These are phyloP conservation scores for Amanita brunnescens DNA, from an alignment of 768 basidiomycete species.

Conservation along the genomic window DNA sequence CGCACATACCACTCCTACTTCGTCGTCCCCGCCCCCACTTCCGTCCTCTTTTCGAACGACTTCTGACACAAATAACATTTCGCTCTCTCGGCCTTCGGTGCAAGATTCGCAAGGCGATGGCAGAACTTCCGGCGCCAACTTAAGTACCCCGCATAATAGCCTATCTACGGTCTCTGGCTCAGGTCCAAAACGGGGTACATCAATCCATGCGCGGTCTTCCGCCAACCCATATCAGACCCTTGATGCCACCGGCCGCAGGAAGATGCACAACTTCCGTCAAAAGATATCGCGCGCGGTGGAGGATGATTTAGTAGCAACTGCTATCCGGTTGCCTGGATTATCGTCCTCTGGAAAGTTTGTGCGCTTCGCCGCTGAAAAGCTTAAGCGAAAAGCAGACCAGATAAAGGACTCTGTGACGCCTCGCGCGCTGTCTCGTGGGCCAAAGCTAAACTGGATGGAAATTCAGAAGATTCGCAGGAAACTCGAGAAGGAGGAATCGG, in stretches of 20 bases:
- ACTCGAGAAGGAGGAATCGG: not conserved
- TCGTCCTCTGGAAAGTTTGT: not conserved
- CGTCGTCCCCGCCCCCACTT: not conserved
- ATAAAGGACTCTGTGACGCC: not conserved
- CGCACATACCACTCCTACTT: not conserved
- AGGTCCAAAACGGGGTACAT: not conserved
- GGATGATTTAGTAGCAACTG: not conserved
- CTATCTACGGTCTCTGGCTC: not conserved
- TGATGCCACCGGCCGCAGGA: not conserved
- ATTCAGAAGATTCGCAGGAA: not conserved
- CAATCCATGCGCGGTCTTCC: not conserved
- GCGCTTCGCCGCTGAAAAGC: not conserved
- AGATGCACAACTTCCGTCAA: not conserved
- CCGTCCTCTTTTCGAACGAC: not conserved
- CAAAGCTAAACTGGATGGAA: conserved; percentile 2
- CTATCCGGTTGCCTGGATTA: not conserved
- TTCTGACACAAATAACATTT: not conserved
- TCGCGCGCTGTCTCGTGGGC: not conserved
- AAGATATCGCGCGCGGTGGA: conserved; percentile 1
- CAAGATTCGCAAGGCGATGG: not conserved
- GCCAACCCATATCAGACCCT: not conserved
- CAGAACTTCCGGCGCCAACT: not conserved
- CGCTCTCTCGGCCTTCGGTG: not conserved
- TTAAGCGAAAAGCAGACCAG: not conserved
- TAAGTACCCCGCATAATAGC: not conserved